Evolutionary conservation across 768 basidiomycete genomes (phyloP).

Genomic region (Lentinula sp.): DNA sequence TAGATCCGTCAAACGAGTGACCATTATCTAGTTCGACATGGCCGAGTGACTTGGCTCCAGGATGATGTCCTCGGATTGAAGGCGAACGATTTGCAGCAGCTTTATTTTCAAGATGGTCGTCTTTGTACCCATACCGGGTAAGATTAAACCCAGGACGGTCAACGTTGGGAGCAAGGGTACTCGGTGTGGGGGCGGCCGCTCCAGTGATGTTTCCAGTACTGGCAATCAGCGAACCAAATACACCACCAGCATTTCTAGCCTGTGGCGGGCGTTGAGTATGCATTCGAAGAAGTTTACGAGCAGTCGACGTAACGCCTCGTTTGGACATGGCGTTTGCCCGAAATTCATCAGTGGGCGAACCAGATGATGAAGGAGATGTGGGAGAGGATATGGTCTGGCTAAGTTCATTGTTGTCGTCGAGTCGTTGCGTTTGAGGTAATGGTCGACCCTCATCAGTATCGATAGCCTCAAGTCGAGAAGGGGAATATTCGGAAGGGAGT

Average conservation of each 20-base stretch:
- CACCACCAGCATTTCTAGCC: constrained; percentile 50
- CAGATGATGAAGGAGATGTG: background rate
- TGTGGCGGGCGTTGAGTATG: constrained; percentile 18
- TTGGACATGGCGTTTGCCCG: background rate
- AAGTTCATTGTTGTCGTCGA: background rate
- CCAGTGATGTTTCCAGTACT: constrained; percentile 63
- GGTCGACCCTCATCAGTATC: background rate
- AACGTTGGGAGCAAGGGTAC: constrained; percentile 48
- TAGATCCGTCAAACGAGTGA: background rate
- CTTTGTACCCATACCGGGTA: constrained; percentile 35
- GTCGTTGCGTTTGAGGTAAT: background rate
- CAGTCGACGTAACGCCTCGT: background rate
- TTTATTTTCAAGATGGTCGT: background rate
- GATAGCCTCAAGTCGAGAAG: background rate
- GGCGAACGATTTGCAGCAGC: background rate
- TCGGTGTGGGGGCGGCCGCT: constrained; percentile 47
- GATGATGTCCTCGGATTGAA: background rate
- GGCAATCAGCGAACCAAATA: constrained; percentile 67
- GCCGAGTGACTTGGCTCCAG: constrained; percentile 1
- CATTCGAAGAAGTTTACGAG: background rate
- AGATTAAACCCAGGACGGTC: constrained; percentile 61
- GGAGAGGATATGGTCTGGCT: background rate
- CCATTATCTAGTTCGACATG: background rate
- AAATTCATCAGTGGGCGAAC: background rate
- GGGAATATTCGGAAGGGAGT: background rate